These are phyloP conservation scores for Hypoxylon rubiginosum DNA, from an alignment of 2,329 filamentous ascomycete genomes.

Conservation along the genomic window DNA sequence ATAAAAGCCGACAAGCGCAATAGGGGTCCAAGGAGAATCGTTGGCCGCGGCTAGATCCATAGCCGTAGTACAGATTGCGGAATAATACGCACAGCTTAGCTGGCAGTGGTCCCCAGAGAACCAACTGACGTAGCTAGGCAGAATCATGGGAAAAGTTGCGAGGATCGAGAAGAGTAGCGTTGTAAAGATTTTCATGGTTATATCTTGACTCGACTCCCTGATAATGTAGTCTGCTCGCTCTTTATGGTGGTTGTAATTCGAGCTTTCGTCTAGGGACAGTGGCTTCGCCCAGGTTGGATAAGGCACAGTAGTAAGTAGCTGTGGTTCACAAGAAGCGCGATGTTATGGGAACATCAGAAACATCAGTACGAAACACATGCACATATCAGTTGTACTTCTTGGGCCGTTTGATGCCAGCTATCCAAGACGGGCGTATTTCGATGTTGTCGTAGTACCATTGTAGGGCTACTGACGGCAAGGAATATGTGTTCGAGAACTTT, in stretches of 20 bases:
- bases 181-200: not conserved
- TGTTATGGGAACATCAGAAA: not conserved
- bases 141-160: not conserved
- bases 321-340: not conserved
- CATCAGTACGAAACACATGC: no score
- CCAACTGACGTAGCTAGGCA: not conserved
- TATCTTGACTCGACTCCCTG: not conserved
- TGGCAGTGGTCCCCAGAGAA: not conserved
- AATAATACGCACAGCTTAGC: not conserved
- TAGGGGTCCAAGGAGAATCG: not conserved
- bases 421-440: not conserved
- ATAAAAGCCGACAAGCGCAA: not conserved
- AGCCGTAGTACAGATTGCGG: not conserved
- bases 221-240: not conserved
- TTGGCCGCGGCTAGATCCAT: not conserved
- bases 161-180: not conserved
- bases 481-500: not conserved
- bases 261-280: not conserved
- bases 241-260: not conserved
- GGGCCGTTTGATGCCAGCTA: not conserved
- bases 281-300: not conserved
- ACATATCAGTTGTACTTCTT: not conserved
- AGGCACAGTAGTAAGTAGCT: no score
- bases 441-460: not conserved
- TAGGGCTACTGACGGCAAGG: not conserved